Evolutionary conservation across 2,329 filamentous ascomycete species (phyloP).

Genomic region (Aspergillus sp.): DNA sequence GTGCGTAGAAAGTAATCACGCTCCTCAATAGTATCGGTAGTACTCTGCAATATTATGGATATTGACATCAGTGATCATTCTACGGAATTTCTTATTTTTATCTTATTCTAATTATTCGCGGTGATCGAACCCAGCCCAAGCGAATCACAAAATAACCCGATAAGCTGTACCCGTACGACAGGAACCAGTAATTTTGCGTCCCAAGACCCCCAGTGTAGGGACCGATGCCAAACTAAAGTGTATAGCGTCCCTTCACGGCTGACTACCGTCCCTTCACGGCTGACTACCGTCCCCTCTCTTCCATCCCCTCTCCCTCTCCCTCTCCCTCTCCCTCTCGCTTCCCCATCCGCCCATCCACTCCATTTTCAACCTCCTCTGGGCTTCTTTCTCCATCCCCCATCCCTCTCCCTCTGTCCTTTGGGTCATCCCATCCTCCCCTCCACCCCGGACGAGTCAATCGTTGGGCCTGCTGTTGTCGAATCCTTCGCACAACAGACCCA

Average conservation of each 20-base stretch:
- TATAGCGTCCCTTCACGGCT: conserved; percentile 9
- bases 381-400: conserved; percentile 1
- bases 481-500: neutral
- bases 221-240: conserved; percentile 1
- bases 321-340: conserved; percentile 4
- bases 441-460: conserved; percentile 8
- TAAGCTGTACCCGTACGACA: conserved; percentile 1
- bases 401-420: neutral
- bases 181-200: conserved; percentile 4
- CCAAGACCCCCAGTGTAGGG: neutral
- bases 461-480: conserved; percentile 2
- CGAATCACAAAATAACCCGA: neutral
- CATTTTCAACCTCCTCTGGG: neutral
- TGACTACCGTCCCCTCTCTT: conserved; percentile 3
- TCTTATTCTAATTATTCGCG: no score
- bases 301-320: conserved; percentile 1
- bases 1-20: no score
- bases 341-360: neutral
- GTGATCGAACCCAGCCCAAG: neutral
- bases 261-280: conserved; percentile 5
- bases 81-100: no score
- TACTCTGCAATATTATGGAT: no score
- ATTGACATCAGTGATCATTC: no score
- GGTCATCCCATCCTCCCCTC: neutral
- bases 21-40: no score